These are phyloP conservation scores for Hypocrella siamensis DNA, from an alignment of 2,329 filamentous ascomycete genomes.

Conservation along the genomic window DNA sequence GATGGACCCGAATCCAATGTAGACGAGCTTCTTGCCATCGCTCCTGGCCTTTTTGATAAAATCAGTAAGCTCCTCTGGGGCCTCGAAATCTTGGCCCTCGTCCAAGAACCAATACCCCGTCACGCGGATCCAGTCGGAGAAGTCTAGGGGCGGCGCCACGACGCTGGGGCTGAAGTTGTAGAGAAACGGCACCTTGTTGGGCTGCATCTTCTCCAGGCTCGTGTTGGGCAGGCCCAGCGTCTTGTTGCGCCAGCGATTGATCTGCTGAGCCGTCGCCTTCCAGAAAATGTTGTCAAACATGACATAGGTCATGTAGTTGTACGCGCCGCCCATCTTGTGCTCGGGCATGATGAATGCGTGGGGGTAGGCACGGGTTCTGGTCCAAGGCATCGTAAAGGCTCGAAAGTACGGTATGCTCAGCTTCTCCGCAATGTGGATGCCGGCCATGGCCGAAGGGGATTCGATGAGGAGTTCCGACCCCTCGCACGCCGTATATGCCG, in stretches of 20 bases:
- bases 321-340: constrained; percentile 84
- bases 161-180: constrained; percentile 95
- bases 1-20: constrained; percentile 93
- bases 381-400: constrained; percentile 98
- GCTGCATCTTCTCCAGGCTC: constrained; percentile 77
- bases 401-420: constrained; percentile 89
- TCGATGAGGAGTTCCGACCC: constrained; percentile 84
- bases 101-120: constrained; percentile 98
- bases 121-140: constrained; percentile 92
- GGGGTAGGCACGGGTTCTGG: constrained; percentile 83
- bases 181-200: constrained; percentile 93
- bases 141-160: constrained; percentile 87
- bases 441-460: constrained; percentile 90
- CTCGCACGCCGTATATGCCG: constrained; percentile 72
- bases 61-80: constrained; percentile 56
- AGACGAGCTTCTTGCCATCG: constrained; percentile 84
- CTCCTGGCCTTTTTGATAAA: constrained; percentile 74
- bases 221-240: constrained; percentile 67
- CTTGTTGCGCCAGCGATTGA: constrained; percentile 84
- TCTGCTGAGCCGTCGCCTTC: constrained; percentile 78
- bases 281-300: constrained; percentile 97
- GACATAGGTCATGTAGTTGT: constrained; percentile 90
- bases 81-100: constrained; percentile 54
- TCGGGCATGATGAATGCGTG: constrained; percentile 91
- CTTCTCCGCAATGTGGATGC: constrained; percentile 93